Conservation (phyloP, 2,329 filamentous ascomycete genomes). For the Huntiella moniliformis region DNA sequence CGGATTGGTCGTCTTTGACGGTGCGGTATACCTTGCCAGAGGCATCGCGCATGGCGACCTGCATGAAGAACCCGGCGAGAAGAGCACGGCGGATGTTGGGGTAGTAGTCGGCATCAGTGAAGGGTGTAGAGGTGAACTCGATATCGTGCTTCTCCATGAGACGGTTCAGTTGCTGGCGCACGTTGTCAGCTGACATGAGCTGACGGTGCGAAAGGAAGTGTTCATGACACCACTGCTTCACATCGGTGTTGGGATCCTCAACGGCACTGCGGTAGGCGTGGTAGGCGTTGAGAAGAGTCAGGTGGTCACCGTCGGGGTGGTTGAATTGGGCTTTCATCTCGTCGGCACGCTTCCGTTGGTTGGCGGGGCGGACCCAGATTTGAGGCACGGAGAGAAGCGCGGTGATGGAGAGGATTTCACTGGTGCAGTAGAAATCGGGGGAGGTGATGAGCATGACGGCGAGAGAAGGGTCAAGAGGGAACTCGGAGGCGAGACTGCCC, state of each 20-base stretch:
- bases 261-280: slow-evolving; percentile 76
- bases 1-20: slow-evolving; percentile 89
- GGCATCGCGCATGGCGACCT: slow-evolving; percentile 84
- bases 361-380: slow-evolving; percentile 75
- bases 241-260: slow-evolving; percentile 41
- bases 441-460: slow-evolving; percentile 97
- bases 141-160: slow-evolving; percentile 92
- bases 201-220: slow-evolving; percentile 85
- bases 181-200: slow-evolving; percentile 81
- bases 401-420: slow-evolving; percentile 91
- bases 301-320: slow-evolving; percentile 82
- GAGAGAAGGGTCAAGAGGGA: slow-evolving; percentile 80
- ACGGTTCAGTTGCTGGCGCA: slow-evolving; percentile 74
- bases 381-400: slow-evolving; percentile 87
- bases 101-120: slow-evolving; percentile 94
- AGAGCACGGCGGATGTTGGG: slow-evolving; percentile 88
- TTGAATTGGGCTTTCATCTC: slow-evolving; percentile 94
- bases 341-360: slow-evolving; percentile 74
- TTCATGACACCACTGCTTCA: slow-evolving; percentile 88
- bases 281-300: slow-evolving; percentile 93
- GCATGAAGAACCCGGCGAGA: slow-evolving; percentile 97
- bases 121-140: slow-evolving; percentile 72
- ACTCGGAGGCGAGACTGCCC: slow-evolving; percentile 77
- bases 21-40: slow-evolving; percentile 83
- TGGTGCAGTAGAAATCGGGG: slow-evolving; percentile 96